Conservation (phyloP, 495 filamentous ascomycete genomes). For the Aspergillus olivimuriae region DNA sequence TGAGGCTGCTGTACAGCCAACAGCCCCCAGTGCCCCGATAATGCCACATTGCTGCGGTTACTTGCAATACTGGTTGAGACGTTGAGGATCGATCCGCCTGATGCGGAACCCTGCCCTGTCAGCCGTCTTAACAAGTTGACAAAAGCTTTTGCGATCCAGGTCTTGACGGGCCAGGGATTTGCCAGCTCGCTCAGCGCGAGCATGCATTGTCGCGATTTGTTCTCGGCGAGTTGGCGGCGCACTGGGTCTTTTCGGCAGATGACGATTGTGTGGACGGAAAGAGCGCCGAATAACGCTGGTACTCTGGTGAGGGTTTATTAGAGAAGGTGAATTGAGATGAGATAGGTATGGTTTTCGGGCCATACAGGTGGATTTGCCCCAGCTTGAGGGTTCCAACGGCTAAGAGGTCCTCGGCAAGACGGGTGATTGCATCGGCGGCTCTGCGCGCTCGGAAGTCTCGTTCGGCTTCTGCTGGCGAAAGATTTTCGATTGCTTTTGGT, state of each 20-base stretch:
- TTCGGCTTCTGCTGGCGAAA: constrained; percentile 5
- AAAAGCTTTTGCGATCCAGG: constrained; percentile 11
- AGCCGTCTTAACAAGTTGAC: constrained; percentile 13
- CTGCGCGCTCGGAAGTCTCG: constrained; percentile 7
- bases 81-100: constrained; percentile 3
- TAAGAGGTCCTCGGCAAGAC: constrained; percentile 13
- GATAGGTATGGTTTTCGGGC: not conserved
- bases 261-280: constrained; percentile 10
- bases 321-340: not conserved
- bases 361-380: not conserved
- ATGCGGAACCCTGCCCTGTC: constrained; percentile 4
- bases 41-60: not conserved
- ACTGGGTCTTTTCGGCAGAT: constrained; percentile 10
- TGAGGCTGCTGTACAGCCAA: not conserved
- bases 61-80: constrained; percentile 4
- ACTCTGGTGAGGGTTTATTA: constrained; percentile 1
- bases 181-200: constrained; percentile 11
- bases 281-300: constrained; percentile 10
- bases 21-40: not conserved
- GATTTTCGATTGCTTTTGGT: constrained; percentile 6
- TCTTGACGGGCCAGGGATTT: constrained; percentile 15
- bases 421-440: constrained; percentile 10
- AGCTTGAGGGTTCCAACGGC: constrained; percentile 2
- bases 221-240: constrained; percentile 12
- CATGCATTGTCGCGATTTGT: constrained; percentile 16